Evolutionary conservation across 805 yeast genomes (phyloP).

Genomic region (Komagataella populi): DNA sequence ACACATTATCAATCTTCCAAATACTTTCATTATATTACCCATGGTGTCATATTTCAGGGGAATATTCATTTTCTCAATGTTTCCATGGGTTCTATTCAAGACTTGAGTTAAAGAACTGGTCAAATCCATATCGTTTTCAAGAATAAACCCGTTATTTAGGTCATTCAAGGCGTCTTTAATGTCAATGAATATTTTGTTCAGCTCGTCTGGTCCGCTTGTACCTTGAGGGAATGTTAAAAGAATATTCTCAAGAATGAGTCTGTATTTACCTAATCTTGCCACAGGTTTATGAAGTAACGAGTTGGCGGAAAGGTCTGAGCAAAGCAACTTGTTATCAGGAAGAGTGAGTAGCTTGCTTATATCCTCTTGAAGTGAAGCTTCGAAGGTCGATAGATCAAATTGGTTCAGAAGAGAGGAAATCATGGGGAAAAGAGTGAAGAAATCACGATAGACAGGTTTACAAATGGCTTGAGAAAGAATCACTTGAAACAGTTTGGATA

Average conservation of each 20-base stretch:
- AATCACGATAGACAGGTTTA: background rate
- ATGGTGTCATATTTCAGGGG: slow-evolving; percentile 20
- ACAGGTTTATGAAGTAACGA: slow-evolving; percentile 34
- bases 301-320: slow-evolving; percentile 33
- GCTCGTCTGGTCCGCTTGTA: slow-evolving; percentile 7
- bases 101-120: slow-evolving; percentile 5
- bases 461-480: background rate
- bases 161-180: slow-evolving; percentile 1
- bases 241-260: slow-evolving; percentile 32
- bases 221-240: slow-evolving; percentile 15
- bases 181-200: background rate
- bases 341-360: background rate
- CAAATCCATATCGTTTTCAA: slow-evolving; percentile 8
- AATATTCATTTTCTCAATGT: slow-evolving; percentile 2
- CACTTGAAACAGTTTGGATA: background rate
- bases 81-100: background rate
- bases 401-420: background rate
- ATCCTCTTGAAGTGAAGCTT: background rate
- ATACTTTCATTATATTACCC: slow-evolving; percentile 11
- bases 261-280: slow-evolving; percentile 33
- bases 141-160: slow-evolving; percentile 8
- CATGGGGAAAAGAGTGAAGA: background rate
- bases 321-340: background rate
- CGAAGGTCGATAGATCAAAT: background rate
- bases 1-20: slow-evolving; percentile 29